Evolutionary conservation across 1,139 yeast species (phyloP).

Genomic region (Taphrina sp.): DNA sequence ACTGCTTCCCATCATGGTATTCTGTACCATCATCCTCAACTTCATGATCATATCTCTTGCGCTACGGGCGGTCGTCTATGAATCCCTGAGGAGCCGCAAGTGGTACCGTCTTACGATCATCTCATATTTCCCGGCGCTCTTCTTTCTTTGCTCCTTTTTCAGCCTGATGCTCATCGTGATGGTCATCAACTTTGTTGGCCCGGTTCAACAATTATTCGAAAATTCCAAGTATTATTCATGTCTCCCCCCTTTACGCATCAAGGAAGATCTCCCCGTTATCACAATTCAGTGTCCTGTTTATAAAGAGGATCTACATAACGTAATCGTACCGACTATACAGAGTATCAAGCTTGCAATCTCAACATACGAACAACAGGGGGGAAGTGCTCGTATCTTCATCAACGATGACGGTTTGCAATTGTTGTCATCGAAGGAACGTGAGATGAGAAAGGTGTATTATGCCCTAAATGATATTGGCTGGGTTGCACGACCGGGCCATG

Average conservation of each 20-base stretch:
- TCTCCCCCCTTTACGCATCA: conserved; percentile 29
- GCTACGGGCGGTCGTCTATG: conserved; percentile 11
- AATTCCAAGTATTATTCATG: conserved; percentile 33
- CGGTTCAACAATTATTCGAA: conserved; percentile 28
- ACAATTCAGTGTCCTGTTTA: conserved; percentile 36
- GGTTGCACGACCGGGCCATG: conserved; percentile 37
- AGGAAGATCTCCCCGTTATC: conserved; percentile 32
- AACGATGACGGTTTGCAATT: conserved; percentile 36
- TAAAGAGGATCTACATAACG: conserved; percentile 20
- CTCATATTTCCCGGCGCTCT: conserved; percentile 25
- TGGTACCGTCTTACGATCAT: conserved; percentile 27
- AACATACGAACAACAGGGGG: conserved; percentile 36
- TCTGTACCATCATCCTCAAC: conserved; percentile 10
- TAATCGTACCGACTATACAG: conserved; percentile 32
- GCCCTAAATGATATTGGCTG: conserved; percentile 35
- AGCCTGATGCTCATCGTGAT: conserved; percentile 26
- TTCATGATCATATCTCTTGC: conserved; percentile 21
- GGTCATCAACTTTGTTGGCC: conserved; percentile 31
- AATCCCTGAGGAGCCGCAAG: conserved; percentile 1
- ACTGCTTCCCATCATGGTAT: conserved; percentile 21
- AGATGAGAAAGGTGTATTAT: conserved; percentile 33
- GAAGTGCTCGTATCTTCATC: conserved; percentile 33
- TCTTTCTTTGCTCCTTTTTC: conserved; percentile 32
- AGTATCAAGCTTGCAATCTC: conserved; percentile 27
- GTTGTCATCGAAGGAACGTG: conserved; percentile 14